Conservation (phyloP, 1,284 basidiomycete species). For the Tetrapyrgos nigripes region DNA sequence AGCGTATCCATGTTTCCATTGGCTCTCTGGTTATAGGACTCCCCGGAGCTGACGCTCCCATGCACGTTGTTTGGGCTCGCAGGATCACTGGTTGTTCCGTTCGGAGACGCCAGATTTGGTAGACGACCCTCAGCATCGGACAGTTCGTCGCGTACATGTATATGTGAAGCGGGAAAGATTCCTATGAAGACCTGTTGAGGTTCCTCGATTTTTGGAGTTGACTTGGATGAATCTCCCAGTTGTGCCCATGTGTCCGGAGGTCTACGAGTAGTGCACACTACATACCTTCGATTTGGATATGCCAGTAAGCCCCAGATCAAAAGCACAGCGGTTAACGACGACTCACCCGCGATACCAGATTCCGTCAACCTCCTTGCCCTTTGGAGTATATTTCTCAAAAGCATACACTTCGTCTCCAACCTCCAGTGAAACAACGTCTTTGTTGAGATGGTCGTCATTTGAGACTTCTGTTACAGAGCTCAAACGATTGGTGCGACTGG, state of each 20-base stretch:
- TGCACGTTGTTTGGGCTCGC: conserved; percentile 37
- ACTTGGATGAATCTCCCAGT: conserved; percentile 58
- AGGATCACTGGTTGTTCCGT: conserved; percentile 28
- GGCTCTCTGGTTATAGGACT: conserved; percentile 44
- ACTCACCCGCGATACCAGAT: conserved; percentile 91
- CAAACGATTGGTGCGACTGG: conserved; percentile 58
- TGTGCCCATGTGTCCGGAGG: conserved; percentile 72
- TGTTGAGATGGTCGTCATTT: conserved; percentile 68
- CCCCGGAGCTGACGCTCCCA: conserved; percentile 37
- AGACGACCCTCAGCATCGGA: conserved; percentile 90
- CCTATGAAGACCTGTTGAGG: conserved; percentile 92
- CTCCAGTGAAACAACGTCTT: conserved; percentile 82
- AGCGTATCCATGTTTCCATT: conserved; percentile 66
- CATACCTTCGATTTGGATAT: conserved; percentile 65
- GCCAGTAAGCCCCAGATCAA: conserved; percentile 16
- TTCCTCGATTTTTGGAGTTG: conserved; percentile 69
- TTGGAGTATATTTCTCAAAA: conserved; percentile 87
- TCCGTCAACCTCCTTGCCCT: conserved; percentile 75
- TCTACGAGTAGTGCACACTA: conserved; percentile 81
- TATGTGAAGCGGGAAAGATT: conserved; percentile 93
- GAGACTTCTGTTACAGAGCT: conserved; percentile 77
- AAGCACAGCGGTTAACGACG: conserved; percentile 6
- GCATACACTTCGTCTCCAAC: conserved; percentile 98
- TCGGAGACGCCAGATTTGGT: conserved; percentile 61
- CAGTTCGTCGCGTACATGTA: conserved; percentile 88